Conservation (phyloP, 306 rosid species). For the Vicia faba region DNA sequence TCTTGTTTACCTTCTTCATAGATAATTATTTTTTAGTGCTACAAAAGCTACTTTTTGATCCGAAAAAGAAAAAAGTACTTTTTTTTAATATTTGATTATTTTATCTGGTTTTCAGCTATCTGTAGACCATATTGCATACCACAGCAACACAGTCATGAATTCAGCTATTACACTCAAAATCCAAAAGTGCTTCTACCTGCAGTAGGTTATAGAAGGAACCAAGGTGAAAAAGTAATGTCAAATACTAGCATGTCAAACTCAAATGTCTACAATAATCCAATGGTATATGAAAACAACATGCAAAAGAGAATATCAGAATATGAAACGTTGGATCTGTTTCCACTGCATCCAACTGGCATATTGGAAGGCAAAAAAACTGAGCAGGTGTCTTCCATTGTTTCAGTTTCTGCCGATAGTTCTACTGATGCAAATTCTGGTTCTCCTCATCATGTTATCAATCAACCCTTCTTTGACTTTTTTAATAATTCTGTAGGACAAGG, state of each 20-base stretch:
- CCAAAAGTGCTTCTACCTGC: slow-evolving; percentile 42
- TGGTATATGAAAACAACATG: slow-evolving; percentile 27
- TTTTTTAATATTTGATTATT: background rate
- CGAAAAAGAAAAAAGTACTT: background rate
- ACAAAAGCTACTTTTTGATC: background rate
- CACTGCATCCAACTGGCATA: slow-evolving; percentile 75
- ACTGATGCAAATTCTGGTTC: slow-evolving; percentile 34
- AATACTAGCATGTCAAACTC: slow-evolving; percentile 12
- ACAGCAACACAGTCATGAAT: slow-evolving; percentile 46
- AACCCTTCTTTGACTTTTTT: slow-evolving; percentile 49
- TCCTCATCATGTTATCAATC: slow-evolving; percentile 1
- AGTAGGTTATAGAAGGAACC: slow-evolving; percentile 42
- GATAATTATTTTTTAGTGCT: no score
- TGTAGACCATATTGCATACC: slow-evolving; percentile 57
- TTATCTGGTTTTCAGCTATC: slow-evolving; percentile 45
- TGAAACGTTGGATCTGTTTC: slow-evolving; percentile 78
- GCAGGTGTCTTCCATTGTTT: slow-evolving; percentile 32
- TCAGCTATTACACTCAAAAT: slow-evolving; percentile 47
- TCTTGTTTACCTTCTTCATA: background rate
- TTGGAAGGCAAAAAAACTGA: slow-evolving; percentile 42
- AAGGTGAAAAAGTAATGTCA: slow-evolving; percentile 30
- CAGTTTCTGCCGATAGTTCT: slow-evolving; percentile 39
- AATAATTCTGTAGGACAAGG: slow-evolving; percentile 38
- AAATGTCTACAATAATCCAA: slow-evolving; percentile 18
- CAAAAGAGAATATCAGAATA: slow-evolving; percentile 27